phyloP scores from a whole-genome alignment of 306 rosid genomes.

The Ceratonia siliqua region DNA sequence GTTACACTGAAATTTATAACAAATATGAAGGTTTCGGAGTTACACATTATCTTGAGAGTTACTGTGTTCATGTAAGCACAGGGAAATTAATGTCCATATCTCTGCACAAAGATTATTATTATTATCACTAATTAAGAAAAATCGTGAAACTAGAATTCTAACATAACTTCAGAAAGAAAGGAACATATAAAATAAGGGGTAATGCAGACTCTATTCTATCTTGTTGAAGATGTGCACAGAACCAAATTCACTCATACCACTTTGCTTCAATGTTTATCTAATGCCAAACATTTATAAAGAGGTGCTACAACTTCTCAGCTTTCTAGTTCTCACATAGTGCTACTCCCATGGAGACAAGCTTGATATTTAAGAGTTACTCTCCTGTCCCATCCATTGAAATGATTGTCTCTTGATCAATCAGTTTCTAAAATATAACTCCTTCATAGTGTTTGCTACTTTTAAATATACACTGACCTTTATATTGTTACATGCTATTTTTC shows the following conservation, averaged over 20 bases:
- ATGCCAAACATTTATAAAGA: background rate
- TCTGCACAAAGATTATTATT: background rate
- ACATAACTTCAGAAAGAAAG: background rate
- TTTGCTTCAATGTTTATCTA: background rate
- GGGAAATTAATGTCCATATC: background rate
- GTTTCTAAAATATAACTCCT: too few relatives aligned
- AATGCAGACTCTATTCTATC: background rate
- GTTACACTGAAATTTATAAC: background rate
- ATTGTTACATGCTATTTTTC: too few relatives aligned
- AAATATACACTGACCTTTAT: too few relatives aligned
- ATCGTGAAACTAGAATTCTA: constrained; percentile 1
- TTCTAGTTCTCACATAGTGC: background rate
- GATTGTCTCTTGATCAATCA: too few relatives aligned
- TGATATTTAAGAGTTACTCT: too few relatives aligned
- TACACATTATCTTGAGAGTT: background rate
- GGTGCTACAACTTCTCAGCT: background rate
- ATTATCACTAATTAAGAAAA: background rate
- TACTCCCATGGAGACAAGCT: background rate
- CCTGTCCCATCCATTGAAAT: too few relatives aligned
- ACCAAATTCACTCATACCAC: background rate
- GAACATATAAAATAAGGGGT: background rate
- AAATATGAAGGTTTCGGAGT: background rate
- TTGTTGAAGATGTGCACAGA: background rate
- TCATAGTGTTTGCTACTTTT: too few relatives aligned
- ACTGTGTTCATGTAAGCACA: background rate